Evolutionary conservation across 2,329 filamentous ascomycete genomes (phyloP).

Genomic region (Gnomoniopsis sp.): DNA sequence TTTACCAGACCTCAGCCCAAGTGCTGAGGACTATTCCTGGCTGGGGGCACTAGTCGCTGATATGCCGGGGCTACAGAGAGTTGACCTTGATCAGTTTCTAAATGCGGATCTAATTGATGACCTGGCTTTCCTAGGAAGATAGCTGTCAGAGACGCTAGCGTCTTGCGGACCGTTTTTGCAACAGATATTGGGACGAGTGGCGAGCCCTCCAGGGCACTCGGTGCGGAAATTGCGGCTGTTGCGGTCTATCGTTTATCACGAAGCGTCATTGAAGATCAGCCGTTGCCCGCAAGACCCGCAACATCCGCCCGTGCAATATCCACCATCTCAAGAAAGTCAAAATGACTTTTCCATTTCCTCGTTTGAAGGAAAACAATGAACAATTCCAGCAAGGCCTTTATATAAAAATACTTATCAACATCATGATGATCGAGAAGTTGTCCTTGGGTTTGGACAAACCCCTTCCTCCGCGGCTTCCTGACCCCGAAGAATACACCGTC

Average conservation of each 20-base stretch:
- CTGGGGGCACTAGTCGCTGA: conserved; percentile 41
- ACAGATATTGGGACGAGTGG: not conserved
- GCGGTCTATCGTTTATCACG: not conserved
- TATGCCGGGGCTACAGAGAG: conserved; percentile 38
- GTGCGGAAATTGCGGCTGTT: conserved; percentile 9
- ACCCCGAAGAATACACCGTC: conserved; percentile 58
- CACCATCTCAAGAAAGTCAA: not conserved
- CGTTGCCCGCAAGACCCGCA: not conserved
- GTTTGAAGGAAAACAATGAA: too few relatives aligned
- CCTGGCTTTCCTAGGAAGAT: conserved; percentile 1
- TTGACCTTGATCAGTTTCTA: conserved; percentile 38
- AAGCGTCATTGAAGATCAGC: not conserved
- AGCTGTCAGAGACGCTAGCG: not conserved
- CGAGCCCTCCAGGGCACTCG: not conserved
- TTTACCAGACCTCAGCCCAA: conserved; percentile 3
- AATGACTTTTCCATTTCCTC: not conserved
- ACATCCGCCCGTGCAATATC: not conserved
- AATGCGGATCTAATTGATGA: conserved; percentile 15
- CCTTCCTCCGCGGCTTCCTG: conserved; percentile 52
- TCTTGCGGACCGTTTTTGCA: not conserved
- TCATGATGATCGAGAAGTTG: not conserved
- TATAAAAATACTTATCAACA: too few relatives aligned
- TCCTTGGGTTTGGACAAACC: conserved; percentile 48
- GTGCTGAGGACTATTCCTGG: conserved; percentile 36
- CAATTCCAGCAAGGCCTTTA: not conserved